Percentiles rank a stretch among this genome's conserved stretches.
phyloP scores from a whole-genome alignment of 768 basidiomycete genomes.

The Kwoniella dejecticola region DNA sequence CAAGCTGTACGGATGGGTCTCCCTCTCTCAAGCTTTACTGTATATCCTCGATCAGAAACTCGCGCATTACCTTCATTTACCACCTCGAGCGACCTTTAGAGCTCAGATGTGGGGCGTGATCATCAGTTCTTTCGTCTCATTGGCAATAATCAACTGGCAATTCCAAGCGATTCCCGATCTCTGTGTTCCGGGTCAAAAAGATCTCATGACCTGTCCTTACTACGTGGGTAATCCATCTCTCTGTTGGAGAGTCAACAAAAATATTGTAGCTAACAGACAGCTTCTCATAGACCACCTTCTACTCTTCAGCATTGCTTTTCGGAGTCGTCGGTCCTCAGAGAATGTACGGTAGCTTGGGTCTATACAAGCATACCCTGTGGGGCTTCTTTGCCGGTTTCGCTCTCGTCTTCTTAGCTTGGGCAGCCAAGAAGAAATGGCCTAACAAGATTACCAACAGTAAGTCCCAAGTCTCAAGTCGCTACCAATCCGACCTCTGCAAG shows the following conservation, averaged over 20 bases:
- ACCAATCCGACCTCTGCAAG: too few species aligned
- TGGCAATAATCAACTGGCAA: constrained; percentile 56
- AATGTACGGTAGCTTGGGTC: constrained; percentile 52
- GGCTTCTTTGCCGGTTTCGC: constrained; percentile 75
- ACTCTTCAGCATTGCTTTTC: constrained; percentile 53
- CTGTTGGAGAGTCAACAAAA: neutral
- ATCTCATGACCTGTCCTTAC: constrained; percentile 67
- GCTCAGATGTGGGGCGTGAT: constrained; percentile 52
- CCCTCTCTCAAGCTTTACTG: constrained; percentile 11
- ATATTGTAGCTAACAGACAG: too few species aligned
- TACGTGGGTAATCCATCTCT: constrained; percentile 15
- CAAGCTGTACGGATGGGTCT: constrained; percentile 61
- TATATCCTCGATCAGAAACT: constrained; percentile 47
- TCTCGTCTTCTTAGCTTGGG: constrained; percentile 77
- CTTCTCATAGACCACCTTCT: constrained; percentile 53
- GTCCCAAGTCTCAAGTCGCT: neutral
- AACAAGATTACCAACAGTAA: constrained; percentile 8
- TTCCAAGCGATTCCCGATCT: constrained; percentile 55
- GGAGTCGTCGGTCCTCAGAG: constrained; percentile 55
- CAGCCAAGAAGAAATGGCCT: constrained; percentile 66
- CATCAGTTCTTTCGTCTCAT: constrained; percentile 51
- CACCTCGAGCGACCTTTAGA: constrained; percentile 79
- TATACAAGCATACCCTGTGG: constrained; percentile 63
- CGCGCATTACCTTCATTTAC: constrained; percentile 91
- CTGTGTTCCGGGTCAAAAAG: constrained; percentile 49